A percentile compares a stretch with the other conserved stretches of the same genome.
Conservation (phyloP, 352 stramenopile genomes). For the Halophytophthora batemanensis region DNA sequence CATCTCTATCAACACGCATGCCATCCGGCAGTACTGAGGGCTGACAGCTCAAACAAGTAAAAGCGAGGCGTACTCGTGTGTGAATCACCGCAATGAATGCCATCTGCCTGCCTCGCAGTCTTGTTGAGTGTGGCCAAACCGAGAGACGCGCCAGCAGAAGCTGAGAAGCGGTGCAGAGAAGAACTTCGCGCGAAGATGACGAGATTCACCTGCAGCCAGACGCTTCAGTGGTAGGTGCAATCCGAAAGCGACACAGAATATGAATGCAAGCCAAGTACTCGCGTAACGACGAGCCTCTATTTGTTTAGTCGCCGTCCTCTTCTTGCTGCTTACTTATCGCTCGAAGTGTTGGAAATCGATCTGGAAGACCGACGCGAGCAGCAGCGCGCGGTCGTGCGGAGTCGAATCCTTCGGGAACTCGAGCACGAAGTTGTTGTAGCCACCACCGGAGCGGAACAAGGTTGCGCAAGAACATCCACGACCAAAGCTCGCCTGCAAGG, state of each 20-base stretch:
- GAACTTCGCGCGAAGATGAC: neutral
- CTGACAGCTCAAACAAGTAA: neutral
- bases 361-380: slow-evolving; percentile 58
- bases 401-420: slow-evolving; percentile 58
- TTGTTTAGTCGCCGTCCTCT: neutral
- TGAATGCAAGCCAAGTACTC: neutral
- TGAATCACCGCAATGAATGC: too few species aligned
- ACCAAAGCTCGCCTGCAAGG: slow-evolving; percentile 57
- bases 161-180: too few species aligned
- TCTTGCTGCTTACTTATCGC: slow-evolving; percentile 10
- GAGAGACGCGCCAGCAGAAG: too few species aligned
- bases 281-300: neutral
- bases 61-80: too few species aligned
- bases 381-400: slow-evolving; percentile 45
- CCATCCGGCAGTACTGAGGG: neutral
- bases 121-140: too few species aligned
- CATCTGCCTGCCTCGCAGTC: too few species aligned
- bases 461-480: slow-evolving; percentile 19
- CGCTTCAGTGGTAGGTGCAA: too few species aligned
- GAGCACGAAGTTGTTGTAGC: slow-evolving; percentile 60
- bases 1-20: too few species aligned
- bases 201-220: neutral
- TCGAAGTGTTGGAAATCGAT: slow-evolving; percentile 66
- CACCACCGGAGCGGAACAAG: slow-evolving; percentile 33
- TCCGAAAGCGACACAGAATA: too few species aligned